Evolutionary conservation across 345 rosid species (phyloP).

Genomic region (Conringia planisiliqua): DNA sequence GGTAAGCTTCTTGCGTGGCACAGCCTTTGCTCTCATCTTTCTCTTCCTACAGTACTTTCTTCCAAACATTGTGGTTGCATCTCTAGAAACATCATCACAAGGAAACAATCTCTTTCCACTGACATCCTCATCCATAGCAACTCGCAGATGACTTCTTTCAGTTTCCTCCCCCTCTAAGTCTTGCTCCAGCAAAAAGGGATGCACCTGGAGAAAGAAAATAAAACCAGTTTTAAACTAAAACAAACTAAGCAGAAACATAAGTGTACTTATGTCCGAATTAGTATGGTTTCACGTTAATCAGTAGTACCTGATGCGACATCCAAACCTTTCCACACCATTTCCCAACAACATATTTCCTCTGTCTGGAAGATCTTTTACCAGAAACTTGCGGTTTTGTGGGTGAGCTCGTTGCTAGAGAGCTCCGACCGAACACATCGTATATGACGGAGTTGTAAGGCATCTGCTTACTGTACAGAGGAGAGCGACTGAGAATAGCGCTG

Average conservation of each 20-base stretch:
- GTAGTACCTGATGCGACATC: conserved; percentile 89
- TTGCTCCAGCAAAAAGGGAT: conserved; percentile 55
- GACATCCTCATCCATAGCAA: conserved; percentile 43
- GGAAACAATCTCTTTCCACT: conserved; percentile 39
- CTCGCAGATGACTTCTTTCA: conserved; percentile 45
- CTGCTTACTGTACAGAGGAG: conserved; percentile 88
- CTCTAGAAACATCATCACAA: conserved; percentile 29
- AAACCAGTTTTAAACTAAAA: not conserved
- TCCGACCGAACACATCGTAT: conserved; percentile 81
- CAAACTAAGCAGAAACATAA: conserved; percentile 1
- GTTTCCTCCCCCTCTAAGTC: conserved; percentile 59
- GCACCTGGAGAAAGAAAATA: conserved; percentile 65
- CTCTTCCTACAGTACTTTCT: conserved; percentile 68
- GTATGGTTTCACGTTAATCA: not conserved
- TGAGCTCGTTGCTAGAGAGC: conserved; percentile 48
- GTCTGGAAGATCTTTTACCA: conserved; percentile 56
- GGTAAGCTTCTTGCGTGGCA: conserved; percentile 48
- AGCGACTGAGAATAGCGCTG: conserved; percentile 79
- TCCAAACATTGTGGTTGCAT: conserved; percentile 33
- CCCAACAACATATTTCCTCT: conserved; percentile 80
- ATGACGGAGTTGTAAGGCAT: conserved; percentile 92
- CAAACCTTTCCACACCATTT: conserved; percentile 99
- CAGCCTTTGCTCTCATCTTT: conserved; percentile 45
- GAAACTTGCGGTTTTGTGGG: conserved; percentile 39
- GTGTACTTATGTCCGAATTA: not conserved